A percentile compares a stretch with the other conserved stretches of the same genome.
Evolutionary conservation across 2,329 filamentous ascomycete genomes (phyloP).

Genomic region (Diaporthe sp.): DNA sequence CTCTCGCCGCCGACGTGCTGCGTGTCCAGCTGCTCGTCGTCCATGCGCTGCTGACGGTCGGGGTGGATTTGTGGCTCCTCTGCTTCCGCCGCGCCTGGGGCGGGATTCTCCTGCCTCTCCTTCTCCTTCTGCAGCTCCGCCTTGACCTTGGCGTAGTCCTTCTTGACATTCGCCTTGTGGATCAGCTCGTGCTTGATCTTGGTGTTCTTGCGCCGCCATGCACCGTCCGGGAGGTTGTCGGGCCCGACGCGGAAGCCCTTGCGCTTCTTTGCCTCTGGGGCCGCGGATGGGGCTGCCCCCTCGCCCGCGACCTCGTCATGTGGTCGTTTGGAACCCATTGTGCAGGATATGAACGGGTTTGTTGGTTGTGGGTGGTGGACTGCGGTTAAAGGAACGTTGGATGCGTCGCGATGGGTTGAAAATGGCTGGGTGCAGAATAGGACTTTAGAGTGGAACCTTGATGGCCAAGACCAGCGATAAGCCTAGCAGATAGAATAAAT

Average conservation of each 20-base stretch:
- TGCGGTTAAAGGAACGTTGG: not conserved
- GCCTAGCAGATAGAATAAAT: constrained; percentile 11
- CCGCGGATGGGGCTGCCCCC: constrained; percentile 50
- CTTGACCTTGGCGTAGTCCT: constrained; percentile 91
- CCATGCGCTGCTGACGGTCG: not conserved
- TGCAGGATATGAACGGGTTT: not conserved
- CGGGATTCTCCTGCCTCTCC: constrained; percentile 41
- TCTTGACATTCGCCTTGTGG: constrained; percentile 92
- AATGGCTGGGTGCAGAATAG: not conserved
- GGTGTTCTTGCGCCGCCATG: constrained; percentile 83
- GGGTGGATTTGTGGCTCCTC: constrained; percentile 50
- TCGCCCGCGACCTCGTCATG: constrained; percentile 61
- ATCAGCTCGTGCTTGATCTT: constrained; percentile 93
- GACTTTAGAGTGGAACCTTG: constrained; percentile 37
- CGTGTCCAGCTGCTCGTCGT: constrained; percentile 15
- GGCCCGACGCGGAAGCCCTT: constrained; percentile 91
- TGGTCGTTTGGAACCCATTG: constrained; percentile 73
- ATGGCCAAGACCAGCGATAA: constrained; percentile 31
- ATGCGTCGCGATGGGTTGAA: not conserved
- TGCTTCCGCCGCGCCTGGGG: constrained; percentile 42
- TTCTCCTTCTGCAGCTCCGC: constrained; percentile 57
- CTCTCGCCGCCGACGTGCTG: constrained; percentile 50
- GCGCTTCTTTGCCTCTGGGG: constrained; percentile 64
- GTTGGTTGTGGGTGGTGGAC: not conserved
- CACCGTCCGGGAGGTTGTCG: constrained; percentile 90